phyloP scores from a whole-genome alignment of 306 rosid genomes.

The Castanea mollissima region DNA sequence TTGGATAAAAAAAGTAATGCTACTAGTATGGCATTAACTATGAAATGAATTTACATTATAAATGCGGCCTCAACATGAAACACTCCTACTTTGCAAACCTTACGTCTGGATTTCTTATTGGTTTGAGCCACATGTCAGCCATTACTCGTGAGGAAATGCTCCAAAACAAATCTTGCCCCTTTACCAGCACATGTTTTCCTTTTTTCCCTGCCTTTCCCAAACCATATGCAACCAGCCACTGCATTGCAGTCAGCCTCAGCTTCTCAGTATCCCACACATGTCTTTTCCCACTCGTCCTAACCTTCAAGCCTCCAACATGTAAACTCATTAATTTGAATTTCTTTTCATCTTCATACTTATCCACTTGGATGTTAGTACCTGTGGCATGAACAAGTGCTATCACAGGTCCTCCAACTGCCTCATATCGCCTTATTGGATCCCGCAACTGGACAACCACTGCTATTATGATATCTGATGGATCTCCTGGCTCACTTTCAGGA shows the following conservation, averaged over 20 bases:
- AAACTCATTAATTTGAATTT: constrained; percentile 59
- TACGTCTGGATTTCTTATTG: constrained; percentile 83
- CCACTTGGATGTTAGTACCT: constrained; percentile 11
- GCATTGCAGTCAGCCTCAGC: constrained; percentile 81
- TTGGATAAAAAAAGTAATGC: not conserved
- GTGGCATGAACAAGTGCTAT: constrained; percentile 59
- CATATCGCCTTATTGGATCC: constrained; percentile 75
- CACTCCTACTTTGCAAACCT: constrained; percentile 44
- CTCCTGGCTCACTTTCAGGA: constrained; percentile 9
- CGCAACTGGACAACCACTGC: constrained; percentile 64
- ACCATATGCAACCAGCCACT: constrained; percentile 87
- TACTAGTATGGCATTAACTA: not conserved
- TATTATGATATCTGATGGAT: constrained; percentile 39
- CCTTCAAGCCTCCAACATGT: constrained; percentile 81
- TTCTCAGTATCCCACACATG: constrained; percentile 72
- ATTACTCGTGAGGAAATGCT: constrained; percentile 82
- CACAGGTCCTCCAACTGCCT: constrained; percentile 85
- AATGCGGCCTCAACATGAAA: not conserved
- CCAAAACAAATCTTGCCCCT: constrained; percentile 75
- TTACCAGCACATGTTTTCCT: constrained; percentile 43
- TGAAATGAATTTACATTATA: not conserved
- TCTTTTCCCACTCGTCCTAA: constrained; percentile 48
- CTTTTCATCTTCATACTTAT: constrained; percentile 43
- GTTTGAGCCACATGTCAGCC: constrained; percentile 98
- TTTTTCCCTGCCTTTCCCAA: constrained; percentile 71